phyloP scores from a whole-genome alignment of 805 yeast genomes.

The Schwanniomyces occidentalis region DNA sequence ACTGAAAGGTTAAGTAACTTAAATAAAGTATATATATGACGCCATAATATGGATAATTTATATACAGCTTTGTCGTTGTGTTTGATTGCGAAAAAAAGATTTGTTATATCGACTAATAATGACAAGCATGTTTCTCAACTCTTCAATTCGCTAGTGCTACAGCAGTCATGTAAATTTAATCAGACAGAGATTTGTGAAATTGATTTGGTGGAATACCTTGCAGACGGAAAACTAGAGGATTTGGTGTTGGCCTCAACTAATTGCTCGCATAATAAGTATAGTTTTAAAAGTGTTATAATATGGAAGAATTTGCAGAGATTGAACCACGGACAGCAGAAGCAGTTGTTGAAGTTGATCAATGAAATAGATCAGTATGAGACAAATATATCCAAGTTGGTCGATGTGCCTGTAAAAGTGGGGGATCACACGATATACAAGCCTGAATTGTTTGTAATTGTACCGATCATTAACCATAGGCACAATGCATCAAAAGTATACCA shows the following conservation, averaged over 20 bases:
- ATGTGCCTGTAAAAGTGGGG: constrained; percentile 6
- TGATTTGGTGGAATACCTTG: constrained; percentile 6
- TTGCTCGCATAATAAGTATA: constrained; percentile 4
- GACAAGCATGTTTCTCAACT: constrained; percentile 3
- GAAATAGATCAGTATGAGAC: constrained; percentile 23
- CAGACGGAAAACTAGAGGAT: neutral
- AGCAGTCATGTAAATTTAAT: constrained; percentile 8
- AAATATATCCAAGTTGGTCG: constrained; percentile 7
- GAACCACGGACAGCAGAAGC: constrained; percentile 11
- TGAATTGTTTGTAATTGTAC: constrained; percentile 15
- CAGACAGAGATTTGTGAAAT: constrained; percentile 9
- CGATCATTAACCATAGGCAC: constrained; percentile 12
- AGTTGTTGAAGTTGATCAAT: constrained; percentile 17
- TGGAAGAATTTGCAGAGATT: constrained; percentile 19
- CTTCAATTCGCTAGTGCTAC: constrained; percentile 8
- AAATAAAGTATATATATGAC: no score
- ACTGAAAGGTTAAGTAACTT: no score
- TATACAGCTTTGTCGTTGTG: constrained; percentile 20
- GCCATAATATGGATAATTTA: constrained; percentile 24
- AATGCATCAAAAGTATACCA: constrained; percentile 13
- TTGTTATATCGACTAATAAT: constrained; percentile 17
- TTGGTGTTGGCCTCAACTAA: constrained; percentile 4
- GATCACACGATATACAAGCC: constrained; percentile 12
- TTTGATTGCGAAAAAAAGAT: constrained; percentile 16
- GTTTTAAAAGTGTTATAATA: constrained; percentile 12